Conservation (phyloP, 495 filamentous ascomycete genomes). For the Aspergillus egyptiacus region DNA sequence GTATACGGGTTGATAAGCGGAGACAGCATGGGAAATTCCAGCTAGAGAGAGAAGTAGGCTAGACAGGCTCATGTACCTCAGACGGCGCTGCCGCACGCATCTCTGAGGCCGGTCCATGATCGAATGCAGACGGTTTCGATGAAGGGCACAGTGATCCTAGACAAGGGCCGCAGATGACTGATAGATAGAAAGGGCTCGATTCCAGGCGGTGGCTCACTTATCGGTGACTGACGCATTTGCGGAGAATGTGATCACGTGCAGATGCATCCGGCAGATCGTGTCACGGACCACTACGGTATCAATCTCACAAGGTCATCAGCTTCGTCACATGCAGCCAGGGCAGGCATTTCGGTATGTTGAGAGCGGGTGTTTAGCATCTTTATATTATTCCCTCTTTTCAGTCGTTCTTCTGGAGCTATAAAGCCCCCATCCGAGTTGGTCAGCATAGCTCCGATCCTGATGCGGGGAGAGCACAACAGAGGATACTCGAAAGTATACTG, state of each 20-base stretch:
- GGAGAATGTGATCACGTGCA: slow-evolving; percentile 14
- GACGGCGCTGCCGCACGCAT: slow-evolving; percentile 11
- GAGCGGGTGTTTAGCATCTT: neutral
- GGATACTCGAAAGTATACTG: neutral
- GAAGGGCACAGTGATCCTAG: slow-evolving; percentile 12
- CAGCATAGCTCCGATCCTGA: slow-evolving; percentile 4
- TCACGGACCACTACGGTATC: slow-evolving; percentile 6
- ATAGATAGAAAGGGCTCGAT: neutral
- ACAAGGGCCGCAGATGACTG: slow-evolving; percentile 12
- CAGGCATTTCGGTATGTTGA: neutral
- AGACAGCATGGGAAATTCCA: slow-evolving; percentile 18
- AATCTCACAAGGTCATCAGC: neutral
- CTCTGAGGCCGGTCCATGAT: slow-evolving; percentile 13
- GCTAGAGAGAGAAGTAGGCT: slow-evolving; percentile 22
- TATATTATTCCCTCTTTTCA: neutral
- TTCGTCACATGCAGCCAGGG: neutral
- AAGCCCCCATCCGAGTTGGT: neutral
- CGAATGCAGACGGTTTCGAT: slow-evolving; percentile 12
- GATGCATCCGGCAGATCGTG: slow-evolving; percentile 6
- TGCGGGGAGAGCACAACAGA: neutral
- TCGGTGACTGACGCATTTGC: slow-evolving; percentile 31
- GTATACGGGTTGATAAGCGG: slow-evolving; percentile 29
- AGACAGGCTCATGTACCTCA: slow-evolving; percentile 12
- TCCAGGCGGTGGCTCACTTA: slow-evolving; percentile 9
- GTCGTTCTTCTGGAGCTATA: neutral